Evolutionary conservation across 2,329 filamentous ascomycete genomes (phyloP).

Genomic region (Hymenoscyphus salicellus): DNA sequence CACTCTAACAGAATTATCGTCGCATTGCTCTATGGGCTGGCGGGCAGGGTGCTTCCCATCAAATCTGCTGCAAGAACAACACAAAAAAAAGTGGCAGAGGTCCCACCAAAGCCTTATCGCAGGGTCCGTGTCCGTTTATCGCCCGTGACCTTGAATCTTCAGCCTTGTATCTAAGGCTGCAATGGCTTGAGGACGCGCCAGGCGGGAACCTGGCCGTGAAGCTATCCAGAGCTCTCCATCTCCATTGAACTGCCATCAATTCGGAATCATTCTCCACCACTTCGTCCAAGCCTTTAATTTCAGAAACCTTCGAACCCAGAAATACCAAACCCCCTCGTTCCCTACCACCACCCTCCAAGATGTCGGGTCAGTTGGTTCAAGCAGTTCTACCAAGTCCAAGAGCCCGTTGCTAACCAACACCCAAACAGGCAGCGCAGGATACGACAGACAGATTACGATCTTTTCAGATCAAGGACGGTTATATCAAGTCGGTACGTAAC

Average conservation of each 20-base stretch:
- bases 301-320: not conserved
- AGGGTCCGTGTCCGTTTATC: not conserved
- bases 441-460: slow-evolving; percentile 99
- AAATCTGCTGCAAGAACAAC: not conserved
- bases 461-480: slow-evolving; percentile 98
- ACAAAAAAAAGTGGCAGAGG: slow-evolving; percentile 6
- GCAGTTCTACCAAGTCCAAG: slow-evolving; percentile 8
- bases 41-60: slow-evolving; percentile 10
- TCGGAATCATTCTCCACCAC: slow-evolving; percentile 12
- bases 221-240: slow-evolving; percentile 12
- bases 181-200: slow-evolving; percentile 11
- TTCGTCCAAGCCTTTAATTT: not conserved
- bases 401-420: slow-evolving; percentile 27
- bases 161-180: slow-evolving; percentile 5
- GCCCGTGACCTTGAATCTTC: not conserved
- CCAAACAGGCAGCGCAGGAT: slow-evolving; percentile 72
- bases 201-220: slow-evolving; percentile 14
- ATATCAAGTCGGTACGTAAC: slow-evolving; percentile 94
- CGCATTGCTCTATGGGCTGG: slow-evolving; percentile 5
- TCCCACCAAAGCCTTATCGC: not conserved
- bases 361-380: slow-evolving; percentile 39
- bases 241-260: slow-evolving; percentile 8
- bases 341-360: slow-evolving; percentile 24
- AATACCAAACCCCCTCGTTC: not conserved
- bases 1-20: slow-evolving; percentile 12